Conservation (phyloP, 2,329 filamentous ascomycete species). For the Aspergillus awamori region DNA sequence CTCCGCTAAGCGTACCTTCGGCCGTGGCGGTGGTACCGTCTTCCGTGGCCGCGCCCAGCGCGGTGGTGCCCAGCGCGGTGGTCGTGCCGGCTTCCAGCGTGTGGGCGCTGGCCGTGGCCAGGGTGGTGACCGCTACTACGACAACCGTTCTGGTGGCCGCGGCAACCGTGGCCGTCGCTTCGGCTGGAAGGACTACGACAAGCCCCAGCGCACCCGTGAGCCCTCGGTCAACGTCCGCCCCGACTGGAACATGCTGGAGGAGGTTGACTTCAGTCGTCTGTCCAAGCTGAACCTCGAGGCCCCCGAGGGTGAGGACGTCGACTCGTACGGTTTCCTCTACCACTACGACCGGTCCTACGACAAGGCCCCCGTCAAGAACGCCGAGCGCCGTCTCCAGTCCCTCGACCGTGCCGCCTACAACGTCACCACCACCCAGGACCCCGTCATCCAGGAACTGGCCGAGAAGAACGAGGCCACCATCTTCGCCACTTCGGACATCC, state of each 20-base stretch:
- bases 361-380: conserved; percentile 85
- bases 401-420: conserved; percentile 97
- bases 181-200: conserved; percentile 98
- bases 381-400: conserved; percentile 82
- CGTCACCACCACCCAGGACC: conserved; percentile 93
- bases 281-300: conserved; percentile 94
- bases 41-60: conserved; percentile 78
- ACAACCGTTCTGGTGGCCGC: conserved; percentile 69
- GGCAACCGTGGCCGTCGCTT: conserved; percentile 80
- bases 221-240: conserved; percentile 94
- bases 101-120: conserved; percentile 70
- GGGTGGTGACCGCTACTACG: conserved; percentile 66
- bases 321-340: conserved; percentile 96
- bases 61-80: conserved; percentile 74
- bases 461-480: conserved; percentile 96
- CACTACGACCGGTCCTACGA: conserved; percentile 97
- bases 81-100: conserved; percentile 73
- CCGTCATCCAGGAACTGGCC: conserved; percentile 93
- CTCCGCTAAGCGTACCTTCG: conserved; percentile 79
- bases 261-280: conserved; percentile 97
- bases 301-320: conserved; percentile 91
- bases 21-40: conserved; percentile 83
- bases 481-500: conserved; percentile 94
- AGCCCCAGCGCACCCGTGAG: conserved; percentile 94
- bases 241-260: conserved; percentile 93